Base-by-base conservation (phyloP, 371 early-diverging fungal species). In the Paraphysoderma sedebokerense region DNA sequence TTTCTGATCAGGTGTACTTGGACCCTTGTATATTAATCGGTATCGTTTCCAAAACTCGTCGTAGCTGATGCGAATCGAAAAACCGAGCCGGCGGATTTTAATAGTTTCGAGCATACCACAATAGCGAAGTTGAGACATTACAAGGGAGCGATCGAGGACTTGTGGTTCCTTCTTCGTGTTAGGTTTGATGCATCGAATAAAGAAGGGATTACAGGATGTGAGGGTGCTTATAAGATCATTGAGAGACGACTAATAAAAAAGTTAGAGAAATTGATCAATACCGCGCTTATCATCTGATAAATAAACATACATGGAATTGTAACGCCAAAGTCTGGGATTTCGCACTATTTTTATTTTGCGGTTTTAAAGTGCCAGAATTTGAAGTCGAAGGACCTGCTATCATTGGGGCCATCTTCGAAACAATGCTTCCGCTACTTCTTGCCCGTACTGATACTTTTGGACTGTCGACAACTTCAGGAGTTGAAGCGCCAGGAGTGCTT, bases 61-160 rank as follows among this genome's bases (percentile, higher is more conserved):
- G n/a, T n/a, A n/a, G n/a, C n/a, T n/a, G n/a, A n/a, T n/a, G n/a
- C n/a, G n/a, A n/a, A n/a, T n/a, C n/a, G n/a, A n/a, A n/a, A n/a
- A n/a, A n/a, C n/a, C n/a, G n/a, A n/a, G n/a, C n/a, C 41, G 41
- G 11, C 72, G 60, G 29, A 81, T 75, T 38, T 73, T 60, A 37
- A 81, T 74, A 8, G 79, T 79, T 47, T 79, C 82, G 33, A 81
- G 51, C 56, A 81, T 72, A 37, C 82, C 82, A 42, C 77, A 78
- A 55, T 79, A 81, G 46, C 68, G 50, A 30, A 81, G 55, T 57
- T 81, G 79, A 8, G 68, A 49, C 32, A 78, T 45, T 20, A 78
- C 72, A 49, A 71, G 50, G 17, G 55, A 49, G 32, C 62, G 60
- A 38, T 76, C 66, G 52, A 79, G 59, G 4, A 44, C 29, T 32